Base-by-base conservation (phyloP, 176 grass and related monocot species). In the Thinopyrum elongatum region DNA sequence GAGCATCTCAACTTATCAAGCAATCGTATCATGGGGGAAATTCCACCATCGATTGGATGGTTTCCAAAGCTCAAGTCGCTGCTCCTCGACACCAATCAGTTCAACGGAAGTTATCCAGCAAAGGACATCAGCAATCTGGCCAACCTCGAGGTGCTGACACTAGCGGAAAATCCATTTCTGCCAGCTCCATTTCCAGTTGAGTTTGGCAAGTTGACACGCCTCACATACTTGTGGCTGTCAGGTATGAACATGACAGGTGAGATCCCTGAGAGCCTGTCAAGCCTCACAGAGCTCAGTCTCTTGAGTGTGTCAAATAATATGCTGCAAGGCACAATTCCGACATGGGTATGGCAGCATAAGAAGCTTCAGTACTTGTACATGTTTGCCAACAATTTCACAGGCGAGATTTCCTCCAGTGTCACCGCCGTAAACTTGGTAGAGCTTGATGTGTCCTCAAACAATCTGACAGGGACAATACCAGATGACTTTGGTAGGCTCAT, bases 371-470 rank as follows among this genome's bases (percentile, higher is more conserved):
- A 0, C 0, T 6, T 94, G 19, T 90, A 94, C 26, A 2, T 92
- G 28, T 92, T 1, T 4, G 1, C 0, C 2, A 94, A 92, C 58
- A 36, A 9, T 19, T 46, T 94, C 22, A 85, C 80, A 10, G 84
- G 87, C 7, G 57, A 55, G 15, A 85, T 91, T 47, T 70, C 25
- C n/a, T 41, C 36, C 15, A 53, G 6, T 23, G 17, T 86, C 30
- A 65, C 16, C 1, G 59, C 85, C 5, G 3, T 82, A 10, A 26
- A 55, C 38, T 73, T 94, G 67, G 38, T 66, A 8, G 60, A 88
- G 15, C 29, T 95, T n/a, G 94, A 97, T 12, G 2, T 94, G 21
- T 94, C 94, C 0, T 1, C 15, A 49, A 97, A 97, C 60, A 0
- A 15, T 0, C 11, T 94, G 9, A 94, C 88, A 6, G 92, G 92